Evolutionary conservation across 352 stramenopile genomes (phyloP), one percentile per base, ranked within the genome.

Genomic region (Pythium utonaiense): DNA sequence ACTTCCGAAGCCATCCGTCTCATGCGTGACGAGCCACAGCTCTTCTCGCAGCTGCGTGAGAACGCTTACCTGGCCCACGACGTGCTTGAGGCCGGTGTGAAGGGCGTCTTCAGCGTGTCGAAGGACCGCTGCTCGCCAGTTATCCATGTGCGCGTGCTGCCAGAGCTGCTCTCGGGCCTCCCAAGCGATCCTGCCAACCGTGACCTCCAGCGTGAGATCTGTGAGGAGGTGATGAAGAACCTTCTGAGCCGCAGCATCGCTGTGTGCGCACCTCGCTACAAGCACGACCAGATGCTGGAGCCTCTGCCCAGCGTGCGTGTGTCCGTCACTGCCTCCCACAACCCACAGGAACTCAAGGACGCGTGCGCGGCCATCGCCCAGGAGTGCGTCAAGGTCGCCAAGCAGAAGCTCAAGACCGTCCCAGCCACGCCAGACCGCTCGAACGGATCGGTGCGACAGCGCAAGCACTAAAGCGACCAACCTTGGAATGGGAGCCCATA

Each of bases 1-100:
- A 91, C 85, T 33, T 91, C 86, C 7, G 87, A 89, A 60, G 77
- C 89, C n/a, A 84, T 97, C 34, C 78, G 74, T 28, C 83, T 96
- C 69, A 88, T 97, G 73, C 85, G 70, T 60, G 62, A 76, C 31
- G 86, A 97, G 62, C 80, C 83, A 24, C 57, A 87, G 59, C 69
- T 93, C n/a, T 86, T 94, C 36, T 67, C 55, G 36, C 77, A 78
- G 63, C 74, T 94, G 14, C 78, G 78, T 16, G 70, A 80, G 36
- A 91, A 91, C 50, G 73, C 84, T 12, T 71, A 75, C 54, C 57
- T 88, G 9, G 76, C 71, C n/a, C 78, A 90, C 66, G 69, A 84
- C 34, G 64, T 67, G 47, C 69, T 93, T 51, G 64, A 74, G 21
- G 36, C 70, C 0, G 65, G 67, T 6, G 51, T 80, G 9, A 63